Conservation (phyloP, 2,329 filamentous ascomycete species). For the Tolypocladium sp. region DNA sequence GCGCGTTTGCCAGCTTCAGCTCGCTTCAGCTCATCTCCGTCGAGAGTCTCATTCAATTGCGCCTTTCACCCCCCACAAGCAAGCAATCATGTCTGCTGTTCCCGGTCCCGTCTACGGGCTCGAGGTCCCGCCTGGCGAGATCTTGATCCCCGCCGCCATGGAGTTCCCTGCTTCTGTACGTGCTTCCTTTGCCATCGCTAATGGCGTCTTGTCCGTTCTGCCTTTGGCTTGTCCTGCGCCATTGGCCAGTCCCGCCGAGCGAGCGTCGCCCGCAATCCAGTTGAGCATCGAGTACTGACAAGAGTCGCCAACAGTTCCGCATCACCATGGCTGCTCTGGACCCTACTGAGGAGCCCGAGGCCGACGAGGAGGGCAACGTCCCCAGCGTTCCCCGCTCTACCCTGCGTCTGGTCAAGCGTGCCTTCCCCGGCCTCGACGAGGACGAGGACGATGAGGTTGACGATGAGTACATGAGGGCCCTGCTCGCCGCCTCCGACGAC, state of each 20-base stretch:
- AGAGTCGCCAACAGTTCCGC: slow-evolving; percentile 58
- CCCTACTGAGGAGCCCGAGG: slow-evolving; percentile 66
- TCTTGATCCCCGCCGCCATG: slow-evolving; percentile 68
- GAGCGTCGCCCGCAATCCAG: not conserved
- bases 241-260: not conserved
- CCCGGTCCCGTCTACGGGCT: slow-evolving; percentile 85
- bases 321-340: slow-evolving; percentile 99
- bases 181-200: slow-evolving; percentile 12
- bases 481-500: slow-evolving; percentile 40
- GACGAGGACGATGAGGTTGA: slow-evolving; percentile 57
- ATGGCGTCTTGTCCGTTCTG: not conserved
- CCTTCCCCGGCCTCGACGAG: slow-evolving; percentile 43
- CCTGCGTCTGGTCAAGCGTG: slow-evolving; percentile 79
- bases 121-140: slow-evolving; percentile 76
- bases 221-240: not conserved
- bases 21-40: not conserved
- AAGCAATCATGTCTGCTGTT: slow-evolving; percentile 42
- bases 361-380: slow-evolving; percentile 52
- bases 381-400: slow-evolving; percentile 67
- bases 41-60: not conserved
- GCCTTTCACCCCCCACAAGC: not conserved
- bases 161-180: slow-evolving; percentile 80
- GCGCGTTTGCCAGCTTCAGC: not conserved
- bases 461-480: slow-evolving; percentile 52
- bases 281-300: slow-evolving; percentile 15